Conservation (phyloP, 2,329 filamentous ascomycete genomes). For the Aureobasidium lini region DNA sequence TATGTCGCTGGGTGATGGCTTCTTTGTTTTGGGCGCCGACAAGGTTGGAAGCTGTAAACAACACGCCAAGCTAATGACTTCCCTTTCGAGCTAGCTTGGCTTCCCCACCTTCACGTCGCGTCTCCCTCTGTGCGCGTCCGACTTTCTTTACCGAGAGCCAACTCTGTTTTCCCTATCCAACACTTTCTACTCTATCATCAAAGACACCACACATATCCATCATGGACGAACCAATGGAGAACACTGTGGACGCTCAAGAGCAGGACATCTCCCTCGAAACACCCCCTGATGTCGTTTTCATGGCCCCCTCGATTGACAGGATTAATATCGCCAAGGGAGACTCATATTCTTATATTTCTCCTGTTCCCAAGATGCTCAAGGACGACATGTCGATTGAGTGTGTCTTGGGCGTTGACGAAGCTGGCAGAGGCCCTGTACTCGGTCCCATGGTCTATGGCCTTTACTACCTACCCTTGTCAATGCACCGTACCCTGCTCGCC, state of each 20-base stretch:
- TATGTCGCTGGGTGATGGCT: background rate
- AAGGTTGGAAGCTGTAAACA: background rate
- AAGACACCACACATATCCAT: background rate
- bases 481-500: slow-evolving; percentile 66
- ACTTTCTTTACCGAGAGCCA: background rate
- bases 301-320: slow-evolving; percentile 39
- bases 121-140: background rate
- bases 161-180: background rate
- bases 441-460: slow-evolving; percentile 65
- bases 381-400: slow-evolving; percentile 51
- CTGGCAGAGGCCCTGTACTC: slow-evolving; percentile 86
- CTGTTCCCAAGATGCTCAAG: slow-evolving; percentile 33
- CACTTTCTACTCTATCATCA: background rate
- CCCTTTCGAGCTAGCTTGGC: background rate
- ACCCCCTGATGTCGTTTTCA: slow-evolving; percentile 33
- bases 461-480: slow-evolving; percentile 62
- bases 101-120: background rate
- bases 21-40: background rate
- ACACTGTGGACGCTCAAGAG: slow-evolving; percentile 23
- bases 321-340: slow-evolving; percentile 33
- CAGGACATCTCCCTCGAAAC: slow-evolving; percentile 27
- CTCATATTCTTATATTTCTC: slow-evolving; percentile 43
- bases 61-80: slow-evolving; percentile 10
- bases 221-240: slow-evolving; percentile 26
- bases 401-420: slow-evolving; percentile 86